phyloP scores from a whole-genome alignment of 768 basidiomycete genomes.

The Mycena belliarum region DNA sequence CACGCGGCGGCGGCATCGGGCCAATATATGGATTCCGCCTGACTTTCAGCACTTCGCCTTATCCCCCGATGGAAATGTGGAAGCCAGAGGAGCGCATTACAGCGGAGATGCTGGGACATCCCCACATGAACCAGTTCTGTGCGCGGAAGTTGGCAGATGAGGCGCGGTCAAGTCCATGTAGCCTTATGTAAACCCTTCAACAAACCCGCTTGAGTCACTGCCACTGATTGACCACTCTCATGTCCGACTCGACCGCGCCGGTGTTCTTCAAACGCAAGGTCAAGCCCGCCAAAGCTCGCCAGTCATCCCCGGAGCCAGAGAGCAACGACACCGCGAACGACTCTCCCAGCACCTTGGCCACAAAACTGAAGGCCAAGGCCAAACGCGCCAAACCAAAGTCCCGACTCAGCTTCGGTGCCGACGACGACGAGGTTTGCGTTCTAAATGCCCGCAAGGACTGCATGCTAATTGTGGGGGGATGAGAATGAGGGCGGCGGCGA shows the following conservation, averaged over 20 bases:
- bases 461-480: constrained; percentile 33
- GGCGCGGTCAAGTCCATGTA: too few relatives aligned
- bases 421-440: constrained; percentile 57
- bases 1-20: too few relatives aligned
- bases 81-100: neutral
- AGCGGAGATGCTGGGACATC: neutral
- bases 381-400: constrained; percentile 69
- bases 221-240: constrained; percentile 10
- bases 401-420: constrained; percentile 76
- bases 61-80: neutral
- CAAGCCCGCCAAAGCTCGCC: constrained; percentile 43
- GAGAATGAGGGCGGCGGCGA: constrained; percentile 63
- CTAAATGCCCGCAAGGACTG: constrained; percentile 9
- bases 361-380: constrained; percentile 70
- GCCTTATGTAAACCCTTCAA: too few relatives aligned
- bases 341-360: constrained; percentile 60
- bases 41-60: neutral
- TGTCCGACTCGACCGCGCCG: constrained; percentile 46
- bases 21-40: too few relatives aligned
- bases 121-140: neutral
- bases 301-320: constrained; percentile 41
- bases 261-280: constrained; percentile 54
- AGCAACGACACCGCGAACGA: constrained; percentile 39
- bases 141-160: neutral
- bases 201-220: too few relatives aligned